Conservation (phyloP, 495 filamentous ascomycete species). For the Thermochaetoides thermophila region DNA sequence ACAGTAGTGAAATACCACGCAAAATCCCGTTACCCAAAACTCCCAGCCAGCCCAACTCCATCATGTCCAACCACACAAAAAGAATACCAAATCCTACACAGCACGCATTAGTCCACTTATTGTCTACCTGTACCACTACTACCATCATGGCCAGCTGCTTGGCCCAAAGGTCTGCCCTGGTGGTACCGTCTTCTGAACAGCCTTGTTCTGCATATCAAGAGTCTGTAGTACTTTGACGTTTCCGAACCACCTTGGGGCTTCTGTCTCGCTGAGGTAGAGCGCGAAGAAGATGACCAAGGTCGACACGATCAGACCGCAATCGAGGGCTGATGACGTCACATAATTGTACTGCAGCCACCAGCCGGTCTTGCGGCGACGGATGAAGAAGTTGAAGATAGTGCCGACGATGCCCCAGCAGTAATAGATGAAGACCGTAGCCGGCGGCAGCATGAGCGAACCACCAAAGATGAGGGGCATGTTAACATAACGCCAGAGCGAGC, state of each 20-base stretch:
- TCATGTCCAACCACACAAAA: no score
- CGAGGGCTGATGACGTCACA: constrained; percentile 55
- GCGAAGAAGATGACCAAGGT: constrained; percentile 61
- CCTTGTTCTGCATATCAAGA: constrained; percentile 20
- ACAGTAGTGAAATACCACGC: no score
- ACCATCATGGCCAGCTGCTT: constrained; percentile 21
- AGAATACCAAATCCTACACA: no score
- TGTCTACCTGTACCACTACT: no score
- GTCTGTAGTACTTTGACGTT: constrained; percentile 32
- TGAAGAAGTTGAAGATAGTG: constrained; percentile 49
- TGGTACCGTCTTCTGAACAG: constrained; percentile 20
- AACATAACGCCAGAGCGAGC: constrained; percentile 40
- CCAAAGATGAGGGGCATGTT: constrained; percentile 56
- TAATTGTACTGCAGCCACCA: constrained; percentile 78
- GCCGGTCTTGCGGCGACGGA: constrained; percentile 44
- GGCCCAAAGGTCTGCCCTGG: constrained; percentile 34
- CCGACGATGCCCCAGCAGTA: constrained; percentile 57
- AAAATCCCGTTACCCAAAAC: no score
- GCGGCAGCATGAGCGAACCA: constrained; percentile 45
- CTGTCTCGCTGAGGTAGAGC: constrained; percentile 37
- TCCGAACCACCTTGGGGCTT: constrained; percentile 52
- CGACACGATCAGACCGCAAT: constrained; percentile 48
- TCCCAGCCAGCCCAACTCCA: no score
- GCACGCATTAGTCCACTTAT: no score
- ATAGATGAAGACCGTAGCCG: constrained; percentile 51